Conservation (phyloP, 2,329 filamentous ascomycete species). For the Elsinoe necatrix region DNA sequence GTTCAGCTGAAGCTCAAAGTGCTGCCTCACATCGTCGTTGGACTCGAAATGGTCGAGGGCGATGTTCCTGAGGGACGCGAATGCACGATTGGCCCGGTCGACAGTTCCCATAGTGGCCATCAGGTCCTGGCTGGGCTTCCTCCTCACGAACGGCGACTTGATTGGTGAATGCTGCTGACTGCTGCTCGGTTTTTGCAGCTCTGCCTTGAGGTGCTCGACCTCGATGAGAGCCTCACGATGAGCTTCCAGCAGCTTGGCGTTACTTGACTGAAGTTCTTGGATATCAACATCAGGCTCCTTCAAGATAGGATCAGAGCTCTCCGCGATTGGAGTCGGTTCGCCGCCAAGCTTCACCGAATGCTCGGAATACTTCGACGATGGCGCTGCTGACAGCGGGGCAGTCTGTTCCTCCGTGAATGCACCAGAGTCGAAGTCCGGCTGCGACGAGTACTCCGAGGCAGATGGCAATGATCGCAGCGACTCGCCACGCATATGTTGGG, state of each 20-base stretch:
- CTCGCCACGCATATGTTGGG: conserved; percentile 58
- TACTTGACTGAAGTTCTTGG: conserved; percentile 63
- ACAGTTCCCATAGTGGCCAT: conserved; percentile 45
- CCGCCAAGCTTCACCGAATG: background rate
- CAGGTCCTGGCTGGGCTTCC: conserved; percentile 86
- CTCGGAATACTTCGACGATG: background rate
- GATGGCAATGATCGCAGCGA: conserved; percentile 79
- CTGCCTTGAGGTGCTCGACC: conserved; percentile 83
- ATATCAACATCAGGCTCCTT: conserved; percentile 70
- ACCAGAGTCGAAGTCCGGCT: conserved; percentile 55
- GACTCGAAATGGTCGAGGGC: conserved; percentile 77
- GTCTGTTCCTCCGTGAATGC: background rate
- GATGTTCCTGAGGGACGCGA: conserved; percentile 81
- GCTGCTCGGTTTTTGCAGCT: conserved; percentile 59
- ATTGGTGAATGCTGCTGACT: conserved; percentile 21
- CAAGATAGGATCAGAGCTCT: conserved; percentile 32
- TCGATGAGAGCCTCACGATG: conserved; percentile 76
- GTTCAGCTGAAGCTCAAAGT: conserved; percentile 85
- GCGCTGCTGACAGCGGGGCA: background rate
- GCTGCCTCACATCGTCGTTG: conserved; percentile 77
- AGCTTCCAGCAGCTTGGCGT: conserved; percentile 71
- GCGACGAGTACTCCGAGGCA: conserved; percentile 76
- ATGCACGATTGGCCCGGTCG: conserved; percentile 84
- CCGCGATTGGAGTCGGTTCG: conserved; percentile 3
- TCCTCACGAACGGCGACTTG: conserved; percentile 66